Base-by-base conservation (phyloP, 2,329 filamentous ascomycete genomes). In the Penicillium sp. region DNA sequence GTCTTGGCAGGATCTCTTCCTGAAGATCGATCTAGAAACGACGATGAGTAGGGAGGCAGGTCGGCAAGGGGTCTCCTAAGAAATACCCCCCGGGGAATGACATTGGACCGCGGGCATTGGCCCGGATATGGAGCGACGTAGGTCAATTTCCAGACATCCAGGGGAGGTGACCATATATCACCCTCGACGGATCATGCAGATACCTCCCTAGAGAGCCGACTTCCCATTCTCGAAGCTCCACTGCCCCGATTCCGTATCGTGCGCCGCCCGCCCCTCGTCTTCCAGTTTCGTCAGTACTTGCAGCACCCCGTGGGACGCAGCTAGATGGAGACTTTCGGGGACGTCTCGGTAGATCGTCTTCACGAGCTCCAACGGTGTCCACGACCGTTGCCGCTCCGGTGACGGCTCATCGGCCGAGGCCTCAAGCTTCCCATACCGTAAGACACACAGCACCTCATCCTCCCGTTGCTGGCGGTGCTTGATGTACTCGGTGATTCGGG, bases 331-430 rank as follows among this genome's bases (percentile, higher is more conserved):
- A 56, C 75, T 80, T 61, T 86, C 80, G 0, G 86, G 83, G 15
- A 94, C 83, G 55, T 87, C 82, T 37, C 75, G 77, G 63, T 98
- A 98, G 21, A 98, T 87, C 20, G 86, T 71, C 64, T 85, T 86
- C n/a, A 96, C 91, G 48, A 97, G 73, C 43, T 91, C 87, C 77
- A 88, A 83, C 7, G 81, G 75, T 5, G 77, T 79, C 86, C 84
- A 88, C 2, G 48, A 41, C 0, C 65, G 62, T 42, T 68, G 63
- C 10, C 54, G 53, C 21, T 57, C 51, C 11, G 69, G 63, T 29
- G 67, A 63, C 21, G 65, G 48, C 33, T 62, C 58, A 2, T 47
- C 54, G 3, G 57, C 52, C 7, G 45, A 43, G 11, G 60, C 53
- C 33, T 65, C 63, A 7, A 64, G 47, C 21, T 59, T 65, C 8